These are phyloP conservation scores for Suaeda aralocaspica DNA, from an alignment of 148 eudicot genomes.

Conservation along the genomic window DNA sequence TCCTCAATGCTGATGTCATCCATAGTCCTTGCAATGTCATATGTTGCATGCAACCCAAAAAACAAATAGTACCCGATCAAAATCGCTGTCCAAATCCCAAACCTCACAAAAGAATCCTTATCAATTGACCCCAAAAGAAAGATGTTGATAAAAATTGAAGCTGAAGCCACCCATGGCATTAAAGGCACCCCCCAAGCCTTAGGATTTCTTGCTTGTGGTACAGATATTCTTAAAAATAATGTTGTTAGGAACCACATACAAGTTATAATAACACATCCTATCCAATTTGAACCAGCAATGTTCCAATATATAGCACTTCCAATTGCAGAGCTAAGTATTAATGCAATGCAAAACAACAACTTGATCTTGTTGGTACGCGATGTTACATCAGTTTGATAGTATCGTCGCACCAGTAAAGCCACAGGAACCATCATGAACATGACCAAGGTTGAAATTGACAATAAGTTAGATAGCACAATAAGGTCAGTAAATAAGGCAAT, in stretches of 20 bases:
- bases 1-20: neutral
- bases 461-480: slow-evolving; percentile 35
- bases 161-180: slow-evolving; percentile 68
- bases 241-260: slow-evolving; percentile 50
- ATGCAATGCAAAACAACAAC: slow-evolving; percentile 26
- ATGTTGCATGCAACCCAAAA: slow-evolving; percentile 63
- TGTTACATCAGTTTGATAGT: slow-evolving; percentile 37
- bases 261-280: slow-evolving; percentile 38
- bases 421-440: slow-evolving; percentile 42
- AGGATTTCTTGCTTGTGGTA: slow-evolving; percentile 50
- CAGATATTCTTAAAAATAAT: slow-evolving; percentile 26
- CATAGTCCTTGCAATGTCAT: slow-evolving; percentile 43
- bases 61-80: slow-evolving; percentile 50
- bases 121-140: slow-evolving; percentile 67
- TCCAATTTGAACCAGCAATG: slow-evolving; percentile 21
- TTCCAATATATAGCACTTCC: slow-evolving; percentile 36
- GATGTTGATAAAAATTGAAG: slow-evolving; percentile 54
- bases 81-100: slow-evolving; percentile 43
- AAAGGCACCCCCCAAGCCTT: slow-evolving; percentile 60
- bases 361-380: slow-evolving; percentile 30
- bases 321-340: slow-evolving; percentile 38
- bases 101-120: slow-evolving; percentile 42
- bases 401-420: slow-evolving; percentile 39
- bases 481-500: slow-evolving; percentile 39
- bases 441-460: slow-evolving; percentile 44